These are phyloP conservation scores for Kokia cookei DNA, from an alignment of 441 rosid species.

Conservation along the genomic window DNA sequence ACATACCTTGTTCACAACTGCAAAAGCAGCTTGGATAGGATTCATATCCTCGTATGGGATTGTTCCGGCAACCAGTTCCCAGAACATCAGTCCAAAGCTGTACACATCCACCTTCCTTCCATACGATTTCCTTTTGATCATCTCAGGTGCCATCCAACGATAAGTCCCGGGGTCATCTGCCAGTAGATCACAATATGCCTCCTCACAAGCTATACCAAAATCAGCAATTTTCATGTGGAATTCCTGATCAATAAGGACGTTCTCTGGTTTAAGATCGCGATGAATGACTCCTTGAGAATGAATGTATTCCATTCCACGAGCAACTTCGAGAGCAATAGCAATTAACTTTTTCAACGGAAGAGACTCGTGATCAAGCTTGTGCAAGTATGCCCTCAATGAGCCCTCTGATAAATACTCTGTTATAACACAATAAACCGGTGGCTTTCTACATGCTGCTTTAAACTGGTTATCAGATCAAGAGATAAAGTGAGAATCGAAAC, in stretches of 20 bases:
- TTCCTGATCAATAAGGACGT: constrained; percentile 64
- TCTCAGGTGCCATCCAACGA: constrained; percentile 99
- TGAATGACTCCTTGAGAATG: constrained; percentile 86
- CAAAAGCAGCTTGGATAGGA: constrained; percentile 99
- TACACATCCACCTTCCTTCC: constrained; percentile 88
- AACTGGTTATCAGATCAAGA: constrained; percentile 49
- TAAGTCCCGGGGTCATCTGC: constrained; percentile 97
- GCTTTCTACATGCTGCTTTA: constrained; percentile 83
- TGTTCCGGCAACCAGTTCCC: constrained; percentile 95
- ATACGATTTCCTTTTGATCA: constrained; percentile 78
- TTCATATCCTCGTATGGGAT: constrained; percentile 93
- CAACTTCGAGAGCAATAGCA: constrained; percentile 65
- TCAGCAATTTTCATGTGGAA: constrained; percentile 82
- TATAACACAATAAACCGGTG: constrained; percentile 76
- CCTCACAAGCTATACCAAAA: constrained; percentile 96
- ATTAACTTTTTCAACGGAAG: constrained; percentile 61
- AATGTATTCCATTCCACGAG: constrained; percentile 90
- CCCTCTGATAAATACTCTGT: constrained; percentile 91
- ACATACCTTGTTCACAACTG: constrained; percentile 85
- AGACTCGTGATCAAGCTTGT: constrained; percentile 72
- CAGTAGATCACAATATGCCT: constrained; percentile 64
- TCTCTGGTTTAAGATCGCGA: constrained; percentile 96
- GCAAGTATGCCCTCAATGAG: constrained; percentile 86
- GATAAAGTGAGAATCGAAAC: constrained; percentile 12
- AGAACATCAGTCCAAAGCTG: constrained; percentile 88